Evolutionary conservation across 352 stramenopile genomes (phyloP), one percentile per base, ranked within the genome.

Genomic region (Phytophthora quininea): DNA sequence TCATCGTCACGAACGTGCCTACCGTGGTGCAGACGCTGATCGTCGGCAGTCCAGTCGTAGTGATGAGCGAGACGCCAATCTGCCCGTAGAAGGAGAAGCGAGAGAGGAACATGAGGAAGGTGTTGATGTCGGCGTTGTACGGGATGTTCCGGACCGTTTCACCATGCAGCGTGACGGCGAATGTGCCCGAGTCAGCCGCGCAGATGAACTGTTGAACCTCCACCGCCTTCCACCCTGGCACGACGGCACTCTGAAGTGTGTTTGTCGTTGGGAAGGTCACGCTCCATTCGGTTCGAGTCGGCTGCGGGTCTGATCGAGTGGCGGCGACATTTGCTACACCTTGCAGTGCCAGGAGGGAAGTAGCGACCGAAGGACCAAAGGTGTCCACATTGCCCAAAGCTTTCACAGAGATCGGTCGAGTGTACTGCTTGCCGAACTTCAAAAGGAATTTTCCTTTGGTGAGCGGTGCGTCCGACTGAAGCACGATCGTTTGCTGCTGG

Each of bases 141-240:
- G 86, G 84, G 45, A 92, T 89, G 33, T 72, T 76, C 4, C 70
- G 60, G 30, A 93, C 64, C 2, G 82, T 90, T 31, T 86, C 42
- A 48, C 82, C 82, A 32, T 57, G 75, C 45, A 92, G 85, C 5
- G 73, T 88, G 51, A 92, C 57, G 5, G 79, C 69, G n/a, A 92
- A 90, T 15, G 74, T 58, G 0, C 84, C 86, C 0, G 72, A 67
- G 59, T 91, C 80, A 0, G 86, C 86, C 6, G 84, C 84, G 54
- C 86, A 94, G 38, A 91, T 90, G 54, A 94, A 94, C 42, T 88
- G 81, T 58, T 94, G 86, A 27, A 91, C 80, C 67, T 94, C 86
- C 38, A 89, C 50, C 4, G 79, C 72, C 56, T 80, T 82, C 85
- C 85, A 93, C 1, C 58, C 59, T 1, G 83, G 76, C 0, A 79